Base-by-base conservation (phyloP, 1,284 basidiomycete genomes). In the Cystobasidium slooffiae region DNA sequence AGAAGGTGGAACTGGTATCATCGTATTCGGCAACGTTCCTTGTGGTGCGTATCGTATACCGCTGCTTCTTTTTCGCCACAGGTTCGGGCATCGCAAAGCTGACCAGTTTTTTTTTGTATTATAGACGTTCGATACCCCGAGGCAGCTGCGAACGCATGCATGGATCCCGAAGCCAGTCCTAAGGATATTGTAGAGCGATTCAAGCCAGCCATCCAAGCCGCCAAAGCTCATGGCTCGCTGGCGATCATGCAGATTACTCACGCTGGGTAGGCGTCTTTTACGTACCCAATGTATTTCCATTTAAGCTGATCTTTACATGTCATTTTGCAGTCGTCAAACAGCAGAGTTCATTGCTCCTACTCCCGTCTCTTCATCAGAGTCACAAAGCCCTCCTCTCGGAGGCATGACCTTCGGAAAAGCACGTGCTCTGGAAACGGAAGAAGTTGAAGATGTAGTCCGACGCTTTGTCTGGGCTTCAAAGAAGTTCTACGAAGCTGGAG, bases 161-260 rank as follows among this genome's bases (percentile, higher is more conserved):
- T 75, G 68, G 74, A 75, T 51, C 52, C 53, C 12, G 75, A 74
- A 44, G 56, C 74, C 24, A 74, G 75, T 31, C 66, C 72, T 37
- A 79, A 77, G 63, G 81, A 82, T 58, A 77, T 79, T 4, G 81
- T 83, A n/a, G 79, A 79, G 44, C 79, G 77, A n/a, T 80, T 84
- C 74, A 79, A 78, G 63, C 79, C 79, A 9, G 78, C 82, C 46
- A 82, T 84, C 46, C 78, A 77, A 9, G 82, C 80, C 6, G 78
- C 80, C 22, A 85, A 84, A 75, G 83, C 83, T 1, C 78, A 84
- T 62, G 84, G 84, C 43, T 81, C 81, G 2, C 78, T 85, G 51
- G 80, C 81, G 46, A 81, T 85, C 64, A 83, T 81, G 1, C 85
- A 85, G 79, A 75, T 85, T 22, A 83, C 82, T 14, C 84, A 85